Base-by-base conservation (phyloP, 371 early-diverging fungal genomes). In the Zancudomyces culisetae region DNA sequence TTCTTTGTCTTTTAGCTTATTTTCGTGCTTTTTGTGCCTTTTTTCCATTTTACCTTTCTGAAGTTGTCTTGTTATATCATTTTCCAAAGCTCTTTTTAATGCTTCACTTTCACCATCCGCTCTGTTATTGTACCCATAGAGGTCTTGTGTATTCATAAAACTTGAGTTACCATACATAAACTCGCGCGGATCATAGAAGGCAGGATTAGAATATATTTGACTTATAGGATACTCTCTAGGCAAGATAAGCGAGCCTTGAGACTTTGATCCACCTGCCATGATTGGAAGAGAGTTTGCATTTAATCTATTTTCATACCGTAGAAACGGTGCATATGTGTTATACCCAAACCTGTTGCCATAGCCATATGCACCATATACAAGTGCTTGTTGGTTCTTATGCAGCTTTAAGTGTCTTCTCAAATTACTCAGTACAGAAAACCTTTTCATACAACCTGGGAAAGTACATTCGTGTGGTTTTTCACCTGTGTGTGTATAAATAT, bases 361-460 rank as follows among this genome's bases (percentile, higher is more conserved):
- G 10, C 35, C 35, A 35, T 35, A 35, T 15, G 35, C 6, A 15
- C 18, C 18, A 18, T 45, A 24, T 15, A 45, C 15, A 6, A 45
- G 6, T 10, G 6, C 18, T 45, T 20, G 3, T 22, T 13, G 45
- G 26, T 13, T 21, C 18, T 54, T 23, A 51, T 72, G 73, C 3
- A 70, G 60, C 45, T 71, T 64, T 45, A 63, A 51, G 57, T 85
- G 86, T n/a, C 86, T 74, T 29, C 79, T 70, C 75, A 83, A 64
- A 51, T 85, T 85, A 57, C 80, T 79, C 40, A 73, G 70, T 0
- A 84, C 85, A n/a, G 82, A 79, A 50, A 85, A 85, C 51, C 69
- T 70, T 45, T 77, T 74, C 24, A 66, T 69, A 59, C 86, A 85
- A 1, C 78, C 80, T n/a, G 62, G 58, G 27, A 69, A 71, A 0